phyloP scores from a whole-genome alignment of 306 rosid species.

The Cicer bijugum region DNA sequence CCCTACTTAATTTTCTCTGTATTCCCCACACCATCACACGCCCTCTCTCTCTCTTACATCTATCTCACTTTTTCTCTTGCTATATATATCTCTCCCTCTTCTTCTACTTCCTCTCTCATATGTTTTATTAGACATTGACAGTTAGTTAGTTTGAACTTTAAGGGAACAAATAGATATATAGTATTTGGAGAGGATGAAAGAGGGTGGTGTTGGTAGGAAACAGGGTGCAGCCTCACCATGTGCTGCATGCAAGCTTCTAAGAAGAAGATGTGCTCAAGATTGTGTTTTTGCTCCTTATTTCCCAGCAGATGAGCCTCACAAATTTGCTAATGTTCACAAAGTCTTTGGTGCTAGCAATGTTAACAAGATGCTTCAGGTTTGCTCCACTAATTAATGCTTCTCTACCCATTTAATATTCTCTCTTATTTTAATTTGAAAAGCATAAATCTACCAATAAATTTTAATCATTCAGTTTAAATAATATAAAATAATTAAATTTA shows the following conservation, averaged over 20 bases:
- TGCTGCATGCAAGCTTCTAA: conserved; percentile 82
- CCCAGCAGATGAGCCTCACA: conserved; percentile 77
- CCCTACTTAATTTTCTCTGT: background rate
- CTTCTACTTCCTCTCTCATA: background rate
- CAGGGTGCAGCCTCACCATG: conserved; percentile 77
- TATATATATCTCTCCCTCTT: background rate
- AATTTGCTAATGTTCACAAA: conserved; percentile 82
- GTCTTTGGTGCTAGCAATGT: conserved; percentile 91
- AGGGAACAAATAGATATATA: background rate
- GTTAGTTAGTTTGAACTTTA: background rate
- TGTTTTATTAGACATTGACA: conserved; percentile 27
- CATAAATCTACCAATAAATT: too few species aligned
- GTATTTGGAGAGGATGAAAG: conserved; percentile 43
- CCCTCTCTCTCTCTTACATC: background rate
- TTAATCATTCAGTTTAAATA: too few species aligned
- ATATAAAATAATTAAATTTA: too few species aligned
- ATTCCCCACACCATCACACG: background rate
- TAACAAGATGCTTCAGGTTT: conserved; percentile 89
- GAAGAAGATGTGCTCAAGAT: conserved; percentile 74
- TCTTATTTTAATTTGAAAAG: too few species aligned
- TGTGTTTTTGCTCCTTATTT: conserved; percentile 90
- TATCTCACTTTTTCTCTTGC: background rate
- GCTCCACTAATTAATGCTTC: background rate
- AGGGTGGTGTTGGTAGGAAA: conserved; percentile 50
- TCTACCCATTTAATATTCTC: too few species aligned